Conservation (phyloP, 23 red algal species). For the Gracilaria domingensis region DNA sequence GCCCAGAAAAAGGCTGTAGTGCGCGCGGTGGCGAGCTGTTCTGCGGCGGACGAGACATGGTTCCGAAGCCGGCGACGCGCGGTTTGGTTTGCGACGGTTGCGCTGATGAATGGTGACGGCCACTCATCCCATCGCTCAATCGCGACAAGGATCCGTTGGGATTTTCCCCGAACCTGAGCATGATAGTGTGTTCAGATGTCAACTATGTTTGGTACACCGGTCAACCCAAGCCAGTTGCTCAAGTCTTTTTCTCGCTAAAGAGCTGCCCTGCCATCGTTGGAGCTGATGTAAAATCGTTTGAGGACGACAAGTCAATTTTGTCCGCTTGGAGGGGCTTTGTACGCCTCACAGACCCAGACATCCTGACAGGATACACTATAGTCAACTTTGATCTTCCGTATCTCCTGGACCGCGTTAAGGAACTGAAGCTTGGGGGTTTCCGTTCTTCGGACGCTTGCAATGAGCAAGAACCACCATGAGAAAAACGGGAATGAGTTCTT, state of each 20-base stretch:
- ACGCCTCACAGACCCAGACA: constrained; percentile 82
- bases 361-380: constrained; percentile 99
- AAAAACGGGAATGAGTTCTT: constrained; percentile 85
- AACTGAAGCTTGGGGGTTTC: constrained; percentile 76
- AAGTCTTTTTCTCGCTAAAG: constrained; percentile 92
- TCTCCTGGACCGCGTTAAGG: constrained; percentile 86
- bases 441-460: constrained; percentile 83
- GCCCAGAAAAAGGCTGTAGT: constrained; percentile 41
- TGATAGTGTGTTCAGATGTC: constrained; percentile 97
- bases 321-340: constrained; percentile 86
- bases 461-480: constrained; percentile 80
- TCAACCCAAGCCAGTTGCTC: constrained; percentile 10
- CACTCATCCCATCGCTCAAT: background rate
- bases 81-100: background rate
- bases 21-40: constrained; percentile 4
- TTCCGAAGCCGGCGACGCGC: constrained; percentile 43
- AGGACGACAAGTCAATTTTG: constrained; percentile 78
- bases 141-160: constrained; percentile 46
- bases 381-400: constrained; percentile 99
- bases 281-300: constrained; percentile 81
- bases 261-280: constrained; percentile 89
- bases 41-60: constrained; percentile 20
- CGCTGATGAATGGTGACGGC: constrained; percentile 57
- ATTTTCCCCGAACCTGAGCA: constrained; percentile 96
- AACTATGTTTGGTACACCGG: constrained; percentile 89